These are phyloP conservation scores for Conticribra weissflogii DNA, from an alignment of 108 stramenopile genomes.

Conservation along the genomic window DNA sequence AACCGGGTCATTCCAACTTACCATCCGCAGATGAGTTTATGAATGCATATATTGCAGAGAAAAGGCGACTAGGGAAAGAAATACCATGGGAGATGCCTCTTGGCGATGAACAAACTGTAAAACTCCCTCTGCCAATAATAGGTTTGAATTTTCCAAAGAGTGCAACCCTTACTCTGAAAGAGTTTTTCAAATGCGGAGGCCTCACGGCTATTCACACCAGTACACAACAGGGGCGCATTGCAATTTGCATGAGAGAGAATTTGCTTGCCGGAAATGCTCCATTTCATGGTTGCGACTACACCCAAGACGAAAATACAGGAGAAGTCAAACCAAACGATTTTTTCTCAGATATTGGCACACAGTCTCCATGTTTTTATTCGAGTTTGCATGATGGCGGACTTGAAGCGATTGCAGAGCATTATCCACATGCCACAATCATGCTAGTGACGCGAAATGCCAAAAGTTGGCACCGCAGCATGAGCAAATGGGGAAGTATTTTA, in stretches of 20 bases:
- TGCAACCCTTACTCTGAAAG: constrained; percentile 45
- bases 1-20: constrained; percentile 8
- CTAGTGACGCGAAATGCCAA: constrained; percentile 23
- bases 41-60: constrained; percentile 34
- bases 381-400: constrained; percentile 40
- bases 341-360: constrained; percentile 33
- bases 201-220: constrained; percentile 38
- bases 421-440: constrained; percentile 35
- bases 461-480: constrained; percentile 23
- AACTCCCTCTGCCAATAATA: constrained; percentile 41
- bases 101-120: constrained; percentile 9
- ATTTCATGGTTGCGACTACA: constrained; percentile 23
- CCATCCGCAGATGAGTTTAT: constrained; percentile 44
- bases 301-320: not conserved
- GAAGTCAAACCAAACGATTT: constrained; percentile 18
- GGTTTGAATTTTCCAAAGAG: constrained; percentile 47
- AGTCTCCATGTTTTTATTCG: constrained; percentile 35
- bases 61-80: constrained; percentile 15
- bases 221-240: constrained; percentile 38
- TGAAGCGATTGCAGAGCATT: constrained; percentile 34
- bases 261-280: constrained; percentile 29
- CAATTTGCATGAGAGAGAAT: constrained; percentile 52
- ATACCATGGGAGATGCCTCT: constrained; percentile 36
- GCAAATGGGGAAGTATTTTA: constrained; percentile 27
- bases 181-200: constrained; percentile 44